These are phyloP conservation scores for Solanum chaucha DNA, from an alignment of 257 asterid genomes.

Conservation along the genomic window DNA sequence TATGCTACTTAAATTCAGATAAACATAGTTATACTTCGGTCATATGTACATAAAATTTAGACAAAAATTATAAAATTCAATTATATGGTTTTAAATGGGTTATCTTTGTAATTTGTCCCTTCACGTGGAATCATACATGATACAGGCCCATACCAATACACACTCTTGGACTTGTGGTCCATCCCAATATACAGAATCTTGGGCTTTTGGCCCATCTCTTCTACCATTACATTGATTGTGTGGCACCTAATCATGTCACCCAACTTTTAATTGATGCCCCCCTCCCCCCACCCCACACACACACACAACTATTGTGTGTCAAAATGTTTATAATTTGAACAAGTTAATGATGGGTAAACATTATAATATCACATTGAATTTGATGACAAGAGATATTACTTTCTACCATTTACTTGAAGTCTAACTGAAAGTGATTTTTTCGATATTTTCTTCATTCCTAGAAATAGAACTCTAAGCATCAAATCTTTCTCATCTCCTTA, in stretches of 20 bases:
- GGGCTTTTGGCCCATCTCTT: background rate
- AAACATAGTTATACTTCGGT: background rate
- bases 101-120: background rate
- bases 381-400: too few species aligned
- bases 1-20: background rate
- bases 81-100: background rate
- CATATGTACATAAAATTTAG: background rate
- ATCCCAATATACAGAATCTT: background rate
- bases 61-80: background rate
- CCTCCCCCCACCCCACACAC: too few species aligned
- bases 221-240: background rate
- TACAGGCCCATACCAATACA: background rate
- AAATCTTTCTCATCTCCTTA: too few species aligned
- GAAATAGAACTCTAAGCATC: background rate
- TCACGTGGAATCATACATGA: background rate
- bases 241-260: background rate
- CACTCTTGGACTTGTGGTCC: background rate
- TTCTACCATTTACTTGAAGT: fast-evolving
- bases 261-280: too few species aligned
- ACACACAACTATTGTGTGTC: background rate
- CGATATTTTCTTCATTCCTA: fast-evolving
- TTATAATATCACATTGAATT: too few species aligned
- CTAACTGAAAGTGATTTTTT: fast-evolving
- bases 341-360: background rate
- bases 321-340: too few species aligned